These are phyloP conservation scores for Crucihimalaya himalaica DNA, from an alignment of 345 rosid genomes.

Conservation along the genomic window DNA sequence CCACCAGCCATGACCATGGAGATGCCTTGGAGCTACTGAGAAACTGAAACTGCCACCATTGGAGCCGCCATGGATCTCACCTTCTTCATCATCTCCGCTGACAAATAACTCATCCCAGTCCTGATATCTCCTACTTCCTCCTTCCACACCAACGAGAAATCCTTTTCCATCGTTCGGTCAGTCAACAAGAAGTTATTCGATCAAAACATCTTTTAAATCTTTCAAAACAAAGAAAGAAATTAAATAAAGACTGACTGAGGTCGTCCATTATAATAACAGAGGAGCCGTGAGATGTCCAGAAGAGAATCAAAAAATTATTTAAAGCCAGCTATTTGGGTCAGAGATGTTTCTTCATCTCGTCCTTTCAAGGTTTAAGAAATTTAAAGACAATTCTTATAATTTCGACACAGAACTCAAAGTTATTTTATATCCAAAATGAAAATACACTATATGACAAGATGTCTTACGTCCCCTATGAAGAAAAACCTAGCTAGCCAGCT, in stretches of 20 bases:
- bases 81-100: slow-evolving; percentile 20
- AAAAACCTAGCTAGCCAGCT: slow-evolving; percentile 15
- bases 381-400: not conserved
- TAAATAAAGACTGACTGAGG: not conserved
- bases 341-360: not conserved
- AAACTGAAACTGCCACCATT: slow-evolving; percentile 27
- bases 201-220: not conserved
- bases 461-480: not conserved
- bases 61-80: slow-evolving; percentile 30
- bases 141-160: slow-evolving; percentile 8
- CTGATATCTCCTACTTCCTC: not conserved
- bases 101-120: not conserved
- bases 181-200: not conserved
- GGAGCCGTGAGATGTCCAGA: not conserved
- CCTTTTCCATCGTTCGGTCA: not conserved
- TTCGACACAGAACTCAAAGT: not conserved
- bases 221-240: not conserved
- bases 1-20: slow-evolving; percentile 17
- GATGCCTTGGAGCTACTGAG: slow-evolving; percentile 19
- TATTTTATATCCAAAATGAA: slow-evolving; percentile 5
- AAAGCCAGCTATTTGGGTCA: not conserved
- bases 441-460: slow-evolving; percentile 2
- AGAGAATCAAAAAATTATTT: not conserved
- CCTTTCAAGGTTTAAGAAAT: not conserved
- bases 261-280: not conserved